phyloP scores from a whole-genome alignment of 257 asterid genomes.

The Solanum pennellii region DNA sequence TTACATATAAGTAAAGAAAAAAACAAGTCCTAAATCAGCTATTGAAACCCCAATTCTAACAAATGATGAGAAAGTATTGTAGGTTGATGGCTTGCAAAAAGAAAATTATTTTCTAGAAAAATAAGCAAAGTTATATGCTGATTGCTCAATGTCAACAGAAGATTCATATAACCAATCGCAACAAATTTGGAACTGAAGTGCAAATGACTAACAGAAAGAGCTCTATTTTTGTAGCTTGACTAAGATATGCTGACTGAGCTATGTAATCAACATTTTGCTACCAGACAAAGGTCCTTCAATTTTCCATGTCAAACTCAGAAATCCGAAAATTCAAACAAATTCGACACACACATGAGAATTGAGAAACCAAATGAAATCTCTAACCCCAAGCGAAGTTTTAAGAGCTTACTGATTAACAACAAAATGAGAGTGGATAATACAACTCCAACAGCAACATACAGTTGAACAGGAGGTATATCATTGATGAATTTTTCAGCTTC shows the following conservation, averaged over 20 bases:
- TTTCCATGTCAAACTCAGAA: not conserved
- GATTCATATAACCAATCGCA: not conserved
- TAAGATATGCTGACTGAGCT: not conserved
- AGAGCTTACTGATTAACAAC: constrained; percentile 30
- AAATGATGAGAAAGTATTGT: not conserved
- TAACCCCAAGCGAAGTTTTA: not conserved
- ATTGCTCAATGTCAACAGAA: not conserved
- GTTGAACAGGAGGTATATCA: constrained; percentile 35
- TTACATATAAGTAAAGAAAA: not conserved
- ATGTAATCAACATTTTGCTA: not conserved
- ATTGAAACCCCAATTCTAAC: not conserved
- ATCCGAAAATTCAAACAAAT: not conserved
- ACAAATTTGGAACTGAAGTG: not conserved
- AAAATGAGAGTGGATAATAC: constrained; percentile 26
- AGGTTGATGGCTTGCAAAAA: not conserved
- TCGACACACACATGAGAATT: not conserved
- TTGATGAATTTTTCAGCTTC: constrained; percentile 26
- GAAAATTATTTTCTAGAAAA: not conserved
- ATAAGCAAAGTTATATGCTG: not conserved
- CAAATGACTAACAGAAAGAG: not conserved
- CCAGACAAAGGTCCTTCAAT: not conserved
- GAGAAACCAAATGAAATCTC: not conserved
- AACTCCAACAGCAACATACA: constrained; percentile 36
- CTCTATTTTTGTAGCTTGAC: not conserved
- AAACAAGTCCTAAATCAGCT: not conserved